Conservation (phyloP, 129 eudicot species). For the Arctium minus region DNA sequence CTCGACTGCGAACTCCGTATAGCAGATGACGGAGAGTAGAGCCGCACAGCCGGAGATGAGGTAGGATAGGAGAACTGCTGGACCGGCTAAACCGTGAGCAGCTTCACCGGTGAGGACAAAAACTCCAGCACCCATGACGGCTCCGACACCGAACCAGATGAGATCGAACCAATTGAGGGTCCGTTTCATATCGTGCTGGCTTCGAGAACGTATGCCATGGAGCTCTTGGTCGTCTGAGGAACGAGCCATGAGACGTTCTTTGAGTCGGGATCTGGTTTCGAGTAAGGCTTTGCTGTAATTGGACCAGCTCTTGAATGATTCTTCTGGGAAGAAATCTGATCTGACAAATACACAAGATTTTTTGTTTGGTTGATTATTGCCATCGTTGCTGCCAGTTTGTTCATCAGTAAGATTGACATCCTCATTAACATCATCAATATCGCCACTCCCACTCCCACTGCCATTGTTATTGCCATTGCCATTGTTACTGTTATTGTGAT, state of each 20-base stretch:
- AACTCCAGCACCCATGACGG: slow-evolving; percentile 78
- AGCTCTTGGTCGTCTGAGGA: slow-evolving; percentile 50
- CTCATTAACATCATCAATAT: neutral
- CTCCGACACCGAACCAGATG: slow-evolving; percentile 78
- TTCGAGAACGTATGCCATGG: slow-evolving; percentile 45
- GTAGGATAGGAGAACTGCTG: slow-evolving; percentile 64
- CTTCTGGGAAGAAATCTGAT: slow-evolving; percentile 66
- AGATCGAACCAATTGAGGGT: slow-evolving; percentile 71
- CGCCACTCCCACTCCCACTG: neutral
- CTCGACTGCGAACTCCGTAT: slow-evolving; percentile 73
- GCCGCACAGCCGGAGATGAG: slow-evolving; percentile 62
- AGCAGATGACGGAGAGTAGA: slow-evolving; percentile 73
- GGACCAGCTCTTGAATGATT: slow-evolving; percentile 73
- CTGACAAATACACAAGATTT: slow-evolving; percentile 40
- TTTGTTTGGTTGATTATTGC: neutral
- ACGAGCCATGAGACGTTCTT: slow-evolving; percentile 56
- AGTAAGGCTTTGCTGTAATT: slow-evolving; percentile 49
- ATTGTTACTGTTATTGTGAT: neutral
- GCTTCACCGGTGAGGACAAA: slow-evolving; percentile 79
- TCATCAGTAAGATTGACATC: slow-evolving; percentile 3
- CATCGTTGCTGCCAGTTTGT: slow-evolving; percentile 2
- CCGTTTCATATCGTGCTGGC: slow-evolving; percentile 59
- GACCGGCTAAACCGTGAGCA: slow-evolving; percentile 55
- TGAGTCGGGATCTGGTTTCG: slow-evolving; percentile 41
- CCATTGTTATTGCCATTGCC: neutral